These are phyloP conservation scores for Claviceps fusiformis DNA, from an alignment of 2,329 filamentous ascomycete species.

Conservation along the genomic window DNA sequence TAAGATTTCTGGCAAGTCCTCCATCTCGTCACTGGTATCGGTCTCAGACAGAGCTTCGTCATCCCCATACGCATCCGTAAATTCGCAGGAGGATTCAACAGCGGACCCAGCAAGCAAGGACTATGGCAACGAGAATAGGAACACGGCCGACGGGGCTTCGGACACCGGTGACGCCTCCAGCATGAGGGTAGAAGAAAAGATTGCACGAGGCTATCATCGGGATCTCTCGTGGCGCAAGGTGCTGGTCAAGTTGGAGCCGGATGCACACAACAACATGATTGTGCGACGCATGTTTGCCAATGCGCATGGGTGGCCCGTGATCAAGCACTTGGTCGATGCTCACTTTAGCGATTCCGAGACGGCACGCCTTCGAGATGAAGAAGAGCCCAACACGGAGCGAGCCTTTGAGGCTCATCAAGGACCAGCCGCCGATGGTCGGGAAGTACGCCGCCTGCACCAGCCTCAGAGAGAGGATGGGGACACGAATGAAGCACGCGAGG, in stretches of 20 bases:
- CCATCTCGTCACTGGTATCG: constrained; percentile 12
- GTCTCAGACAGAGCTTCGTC: constrained; percentile 17
- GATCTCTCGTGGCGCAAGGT: constrained; percentile 94
- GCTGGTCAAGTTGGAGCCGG: constrained; percentile 84
- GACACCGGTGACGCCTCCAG: constrained; percentile 42
- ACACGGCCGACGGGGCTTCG: constrained; percentile 3
- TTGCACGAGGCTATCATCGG: constrained; percentile 85
- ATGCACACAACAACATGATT: constrained; percentile 97
- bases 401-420: constrained; percentile 45
- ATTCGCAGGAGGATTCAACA: constrained; percentile 27
- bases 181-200: constrained; percentile 95
- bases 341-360: constrained; percentile 66
- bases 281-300: constrained; percentile 95
- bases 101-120: constrained; percentile 30
- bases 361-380: constrained; percentile 52
- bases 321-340: constrained; percentile 87
- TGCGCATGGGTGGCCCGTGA: constrained; percentile 92
- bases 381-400: constrained; percentile 54
- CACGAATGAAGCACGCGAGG: constrained; percentile 12
- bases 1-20: constrained; percentile 16
- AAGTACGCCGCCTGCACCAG: constrained; percentile 34
- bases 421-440: constrained; percentile 50
- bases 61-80: constrained; percentile 20
- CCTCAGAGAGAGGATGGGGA: not conserved
- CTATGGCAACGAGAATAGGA: constrained; percentile 35